Percentiles rank a stretch among this genome's conserved stretches.
Conservation (phyloP, 371 early-diverging fungal species). For the Mucor sp. region DNA sequence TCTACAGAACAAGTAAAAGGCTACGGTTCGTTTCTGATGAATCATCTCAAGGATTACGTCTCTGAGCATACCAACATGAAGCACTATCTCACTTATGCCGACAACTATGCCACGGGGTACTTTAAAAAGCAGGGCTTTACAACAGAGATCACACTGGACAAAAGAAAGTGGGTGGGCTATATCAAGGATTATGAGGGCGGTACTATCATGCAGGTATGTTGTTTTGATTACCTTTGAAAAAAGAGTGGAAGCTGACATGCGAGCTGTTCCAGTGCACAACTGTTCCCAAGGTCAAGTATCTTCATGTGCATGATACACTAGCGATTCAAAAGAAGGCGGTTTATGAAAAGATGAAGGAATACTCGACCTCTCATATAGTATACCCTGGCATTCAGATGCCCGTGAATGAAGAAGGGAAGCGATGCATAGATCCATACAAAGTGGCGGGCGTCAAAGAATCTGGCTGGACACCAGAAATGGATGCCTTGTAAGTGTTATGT, state of each 20-base stretch:
- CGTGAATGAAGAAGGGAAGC: conserved; percentile 48
- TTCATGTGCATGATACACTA: conserved; percentile 60
- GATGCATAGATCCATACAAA: conserved; percentile 53
- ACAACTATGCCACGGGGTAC: conserved; percentile 99
- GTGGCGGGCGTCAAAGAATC: conserved; percentile 87
- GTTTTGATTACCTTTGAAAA: too few relatives aligned
- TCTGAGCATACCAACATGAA: conserved; percentile 65
- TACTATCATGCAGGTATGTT: conserved; percentile 95
- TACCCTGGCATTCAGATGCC: conserved; percentile 82
- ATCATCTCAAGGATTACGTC: conserved; percentile 91
- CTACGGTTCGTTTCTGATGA: conserved; percentile 94
- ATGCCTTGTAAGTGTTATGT: conserved; percentile 42
- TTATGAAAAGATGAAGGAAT: conserved; percentile 76
- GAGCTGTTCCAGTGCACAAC: conserved; percentile 47
- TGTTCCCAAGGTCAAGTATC: conserved; percentile 62
- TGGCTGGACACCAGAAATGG: conserved; percentile 93
- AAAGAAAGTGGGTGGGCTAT: conserved; percentile 95
- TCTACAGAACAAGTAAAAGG: conserved; percentile 97
- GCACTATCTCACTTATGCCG: conserved; percentile 99
- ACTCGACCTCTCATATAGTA: conserved; percentile 73
- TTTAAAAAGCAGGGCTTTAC: conserved; percentile 99
- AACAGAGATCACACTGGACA: conserved; percentile 91
- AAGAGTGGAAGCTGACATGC: background rate
- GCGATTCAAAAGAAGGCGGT: conserved; percentile 77
- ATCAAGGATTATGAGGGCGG: conserved; percentile 99